phyloP scores from a whole-genome alignment of 495 filamentous ascomycete species.

The Penicillium argentinense region DNA sequence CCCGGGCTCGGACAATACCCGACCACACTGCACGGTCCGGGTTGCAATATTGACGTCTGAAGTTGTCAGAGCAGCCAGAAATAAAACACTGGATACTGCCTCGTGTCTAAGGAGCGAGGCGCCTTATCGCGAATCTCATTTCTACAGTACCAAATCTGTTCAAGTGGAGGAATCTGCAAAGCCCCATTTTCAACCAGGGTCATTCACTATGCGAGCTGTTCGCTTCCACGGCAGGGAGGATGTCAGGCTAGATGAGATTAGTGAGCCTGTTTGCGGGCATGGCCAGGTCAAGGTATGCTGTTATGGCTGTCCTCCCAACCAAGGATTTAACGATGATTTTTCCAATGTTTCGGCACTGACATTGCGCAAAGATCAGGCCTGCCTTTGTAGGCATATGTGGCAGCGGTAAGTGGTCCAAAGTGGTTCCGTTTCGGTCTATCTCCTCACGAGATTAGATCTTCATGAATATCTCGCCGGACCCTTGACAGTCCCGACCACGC shows the following conservation, averaged over 20 bases:
- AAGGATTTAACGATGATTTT: no score
- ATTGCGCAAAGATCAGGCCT: constrained; percentile 25
- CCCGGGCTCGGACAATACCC: constrained; percentile 5
- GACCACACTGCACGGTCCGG: neutral
- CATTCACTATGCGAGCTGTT: constrained; percentile 41
- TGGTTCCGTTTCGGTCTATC: neutral
- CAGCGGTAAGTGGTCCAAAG: constrained; percentile 22
- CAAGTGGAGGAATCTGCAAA: no score
- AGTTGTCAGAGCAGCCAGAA: neutral
- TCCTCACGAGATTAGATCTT: constrained; percentile 41
- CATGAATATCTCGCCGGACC: constrained; percentile 61
- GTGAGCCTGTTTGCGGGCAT: constrained; percentile 37
- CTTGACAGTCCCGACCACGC: constrained; percentile 52
- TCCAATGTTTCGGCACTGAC: constrained; percentile 4
- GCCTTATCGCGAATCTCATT: neutral
- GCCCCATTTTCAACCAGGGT: neutral
- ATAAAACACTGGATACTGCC: neutral
- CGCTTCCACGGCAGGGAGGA: constrained; percentile 42
- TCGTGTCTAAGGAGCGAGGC: neutral
- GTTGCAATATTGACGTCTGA: neutral
- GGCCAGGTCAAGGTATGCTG: constrained; percentile 47
- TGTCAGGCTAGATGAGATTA: constrained; percentile 41
- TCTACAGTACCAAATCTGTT: no score
- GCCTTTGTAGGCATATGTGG: constrained; percentile 39
- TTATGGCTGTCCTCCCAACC: no score